Base-by-base conservation (phyloP, 2,329 filamentous ascomycete species). In the Metarhizium robertsii region DNA sequence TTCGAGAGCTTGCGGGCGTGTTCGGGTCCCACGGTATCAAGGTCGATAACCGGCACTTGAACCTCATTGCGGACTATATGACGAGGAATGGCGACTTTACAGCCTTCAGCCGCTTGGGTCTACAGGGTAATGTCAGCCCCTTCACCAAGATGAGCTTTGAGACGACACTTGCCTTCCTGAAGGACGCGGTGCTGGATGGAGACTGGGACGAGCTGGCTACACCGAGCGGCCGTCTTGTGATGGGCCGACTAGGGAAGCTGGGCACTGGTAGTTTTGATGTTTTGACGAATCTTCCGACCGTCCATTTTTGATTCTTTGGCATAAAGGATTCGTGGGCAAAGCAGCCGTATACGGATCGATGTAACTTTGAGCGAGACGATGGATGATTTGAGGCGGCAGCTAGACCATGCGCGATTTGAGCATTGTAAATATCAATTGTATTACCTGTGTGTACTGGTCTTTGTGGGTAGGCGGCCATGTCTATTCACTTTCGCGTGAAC, bases 81-180 rank as follows among this genome's bases (percentile, higher is more conserved):
- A 99, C 94, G n/a, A 83, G 92, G 53, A 86, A 85, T 57, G 94
- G 94, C 61, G 85, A 84, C 2, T 99, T 95, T 74, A 88, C 85
- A 50, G 86, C 94, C 1, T 99, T 99, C 75, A 96, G 90, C 73
- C 87, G 94, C 51, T 95, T 89, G 67, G 94, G 92, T 1, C 77
- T 99, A 58, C 85, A 84, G 67, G 85, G 88, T 61, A 92, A 90
- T 65, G 86, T 92, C 32, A 92, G 86, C 61, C 91, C 94, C 0
- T 92, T 99, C 64, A 92, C 94, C 73, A 97, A 97, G 80, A 97
- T 97, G 92, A 95, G 90, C 70, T 99, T 97, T 74, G 94, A 99
- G 80, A 99, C 94, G 4, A 99, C 94, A 2, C 81, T 97, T 43
- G 86, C 88, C 1, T 96, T 96, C 77, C 78, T 99, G 65, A 92